Conservation (phyloP, 768 basidiomycete species). For the Termitomyces titanicus region DNA sequence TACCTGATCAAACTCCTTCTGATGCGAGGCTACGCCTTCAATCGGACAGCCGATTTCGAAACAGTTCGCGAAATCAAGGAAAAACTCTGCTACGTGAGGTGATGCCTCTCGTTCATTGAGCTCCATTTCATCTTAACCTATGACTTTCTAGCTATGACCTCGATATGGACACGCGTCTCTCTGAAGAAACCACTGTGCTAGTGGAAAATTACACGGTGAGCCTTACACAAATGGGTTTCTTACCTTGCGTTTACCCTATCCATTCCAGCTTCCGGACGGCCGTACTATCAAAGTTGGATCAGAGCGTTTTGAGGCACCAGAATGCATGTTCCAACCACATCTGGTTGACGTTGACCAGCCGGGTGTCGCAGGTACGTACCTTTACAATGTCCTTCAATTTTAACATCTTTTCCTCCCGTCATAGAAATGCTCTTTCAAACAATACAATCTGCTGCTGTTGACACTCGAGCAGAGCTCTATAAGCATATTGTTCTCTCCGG, state of each 20-base stretch:
- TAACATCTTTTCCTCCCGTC: not conserved
- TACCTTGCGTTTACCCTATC: not conserved
- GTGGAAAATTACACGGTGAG: constrained; percentile 94
- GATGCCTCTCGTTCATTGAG: constrained; percentile 14
- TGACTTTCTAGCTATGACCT: constrained; percentile 74
- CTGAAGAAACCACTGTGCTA: constrained; percentile 94
- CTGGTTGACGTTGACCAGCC: constrained; percentile 96
- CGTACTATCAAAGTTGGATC: constrained; percentile 96
- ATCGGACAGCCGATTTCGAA: constrained; percentile 98
- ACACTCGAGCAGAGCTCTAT: constrained; percentile 87
- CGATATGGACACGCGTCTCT: constrained; percentile 88
- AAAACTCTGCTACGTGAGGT: constrained; percentile 98
- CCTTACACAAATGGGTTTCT: not conserved
- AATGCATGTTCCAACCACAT: constrained; percentile 99
- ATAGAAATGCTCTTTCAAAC: constrained; percentile 95
- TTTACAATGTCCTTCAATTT: not conserved
- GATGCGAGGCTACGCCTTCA: constrained; percentile 99
- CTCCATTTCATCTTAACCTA: not conserved
- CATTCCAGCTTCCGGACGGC: constrained; percentile 82
- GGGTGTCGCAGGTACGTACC: constrained; percentile 78
- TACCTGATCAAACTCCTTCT: constrained; percentile 99
- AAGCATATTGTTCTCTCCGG: constrained; percentile 98
- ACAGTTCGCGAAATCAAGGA: constrained; percentile 99
- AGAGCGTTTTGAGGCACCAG: constrained; percentile 97
- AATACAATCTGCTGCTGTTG: constrained; percentile 88